phyloP scores from a whole-genome alignment of 306 rosid species.

The Casuarina glauca region DNA sequence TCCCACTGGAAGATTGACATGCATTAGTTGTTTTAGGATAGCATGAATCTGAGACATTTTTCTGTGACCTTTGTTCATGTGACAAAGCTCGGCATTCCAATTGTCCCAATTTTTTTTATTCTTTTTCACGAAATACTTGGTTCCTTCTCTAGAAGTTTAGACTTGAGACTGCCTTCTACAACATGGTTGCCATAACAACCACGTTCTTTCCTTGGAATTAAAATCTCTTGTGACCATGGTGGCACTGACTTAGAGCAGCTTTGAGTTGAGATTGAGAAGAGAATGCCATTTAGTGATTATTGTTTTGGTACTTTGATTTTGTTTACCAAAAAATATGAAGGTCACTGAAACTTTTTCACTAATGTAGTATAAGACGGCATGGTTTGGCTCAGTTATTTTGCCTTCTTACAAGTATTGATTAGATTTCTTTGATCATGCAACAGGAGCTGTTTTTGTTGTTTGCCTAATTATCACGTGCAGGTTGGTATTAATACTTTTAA shows the following conservation, averaged over 20 bases:
- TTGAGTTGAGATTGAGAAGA: not conserved
- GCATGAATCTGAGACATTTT: not conserved
- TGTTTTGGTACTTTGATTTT: not conserved
- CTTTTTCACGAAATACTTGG: not conserved
- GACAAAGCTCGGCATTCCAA: not conserved
- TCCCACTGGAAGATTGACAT: not conserved
- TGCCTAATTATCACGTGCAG: conserved; percentile 86
- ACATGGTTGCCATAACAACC: not conserved
- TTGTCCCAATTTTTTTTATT: not conserved
- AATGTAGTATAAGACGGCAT: conserved; percentile 15
- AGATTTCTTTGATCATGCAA: conserved; percentile 33
- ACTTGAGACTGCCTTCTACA: not conserved
- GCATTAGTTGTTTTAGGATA: conserved; percentile 3
- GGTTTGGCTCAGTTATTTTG: not conserved
- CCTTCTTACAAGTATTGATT: conserved; percentile 28
- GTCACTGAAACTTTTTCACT: conserved; percentile 11
- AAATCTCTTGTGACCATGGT: not conserved
- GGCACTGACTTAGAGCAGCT: not conserved
- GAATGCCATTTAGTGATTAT: not conserved
- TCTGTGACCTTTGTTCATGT: not conserved
- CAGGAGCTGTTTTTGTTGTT: conserved; percentile 99
- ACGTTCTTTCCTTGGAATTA: not conserved
- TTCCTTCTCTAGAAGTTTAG: not conserved
- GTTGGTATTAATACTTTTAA: conserved; percentile 45
- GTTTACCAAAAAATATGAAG: not conserved